These are phyloP conservation scores for Podaxis sp. DNA, from an alignment of 768 basidiomycete species.

Conservation along the genomic window DNA sequence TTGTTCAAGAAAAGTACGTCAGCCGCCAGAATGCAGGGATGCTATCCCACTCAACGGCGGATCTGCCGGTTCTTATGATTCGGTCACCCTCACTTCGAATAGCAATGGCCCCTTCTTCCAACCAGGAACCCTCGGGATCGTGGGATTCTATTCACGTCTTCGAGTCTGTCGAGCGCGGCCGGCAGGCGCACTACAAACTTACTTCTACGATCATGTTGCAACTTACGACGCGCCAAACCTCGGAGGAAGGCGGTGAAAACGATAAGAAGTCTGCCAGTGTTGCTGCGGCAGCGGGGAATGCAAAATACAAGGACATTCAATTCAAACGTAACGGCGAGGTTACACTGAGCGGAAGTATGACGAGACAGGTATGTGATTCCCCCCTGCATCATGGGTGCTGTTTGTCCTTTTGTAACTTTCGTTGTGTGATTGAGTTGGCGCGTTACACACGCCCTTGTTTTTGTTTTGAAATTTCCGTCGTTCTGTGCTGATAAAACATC, in stretches of 20 bases:
- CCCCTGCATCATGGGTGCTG: not conserved
- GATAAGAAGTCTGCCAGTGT: constrained; percentile 28
- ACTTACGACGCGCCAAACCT: constrained; percentile 48
- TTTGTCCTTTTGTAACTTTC: not conserved
- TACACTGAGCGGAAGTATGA: constrained; percentile 93
- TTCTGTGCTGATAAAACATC: not conserved
- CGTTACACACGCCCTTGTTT: not conserved
- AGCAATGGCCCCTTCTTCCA: constrained; percentile 58
- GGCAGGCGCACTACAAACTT: constrained; percentile 93
- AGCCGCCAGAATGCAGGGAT: not conserved
- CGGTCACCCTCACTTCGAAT: not conserved
- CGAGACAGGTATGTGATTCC: constrained; percentile 70
- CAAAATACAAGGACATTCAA: constrained; percentile 5
- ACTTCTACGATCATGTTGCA: constrained; percentile 98
- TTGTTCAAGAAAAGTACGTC: constrained; percentile 86
- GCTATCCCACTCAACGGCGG: not conserved
- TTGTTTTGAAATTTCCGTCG: not conserved
- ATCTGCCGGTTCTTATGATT: not conserved
- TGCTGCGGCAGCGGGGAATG: constrained; percentile 11
- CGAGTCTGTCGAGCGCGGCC: constrained; percentile 86
- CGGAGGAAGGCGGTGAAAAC: constrained; percentile 28
- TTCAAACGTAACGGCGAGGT: constrained; percentile 60
- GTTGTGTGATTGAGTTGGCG: not conserved
- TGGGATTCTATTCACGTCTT: constrained; percentile 99
- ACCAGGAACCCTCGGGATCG: constrained; percentile 70